These are phyloP conservation scores for Calonectria henricotiae DNA, from an alignment of 2,329 filamentous ascomycete genomes.

Conservation along the genomic window DNA sequence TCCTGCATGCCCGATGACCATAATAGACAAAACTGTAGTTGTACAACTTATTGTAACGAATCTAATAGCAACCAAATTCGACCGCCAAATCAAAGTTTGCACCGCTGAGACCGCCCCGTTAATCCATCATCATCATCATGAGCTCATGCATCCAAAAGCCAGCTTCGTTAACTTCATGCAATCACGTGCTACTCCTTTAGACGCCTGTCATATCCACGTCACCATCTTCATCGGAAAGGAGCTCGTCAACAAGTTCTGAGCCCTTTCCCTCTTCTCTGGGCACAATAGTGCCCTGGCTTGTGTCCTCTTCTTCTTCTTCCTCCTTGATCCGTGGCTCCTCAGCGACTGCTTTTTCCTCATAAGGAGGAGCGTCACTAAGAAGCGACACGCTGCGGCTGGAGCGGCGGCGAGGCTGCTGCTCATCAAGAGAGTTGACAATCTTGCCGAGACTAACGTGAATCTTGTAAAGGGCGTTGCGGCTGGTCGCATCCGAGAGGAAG, in stretches of 20 bases:
- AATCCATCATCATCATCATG: conserved; percentile 41
- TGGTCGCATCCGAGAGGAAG: conserved; percentile 73
- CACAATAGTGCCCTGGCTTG: conserved; percentile 56
- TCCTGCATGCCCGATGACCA: background rate
- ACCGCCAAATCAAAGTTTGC: conserved; percentile 42
- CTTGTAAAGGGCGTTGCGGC: conserved; percentile 78
- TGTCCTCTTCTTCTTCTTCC: conserved; percentile 65
- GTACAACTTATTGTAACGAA: conserved; percentile 38
- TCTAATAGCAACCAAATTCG: conserved; percentile 35
- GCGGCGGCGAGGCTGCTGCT: conserved; percentile 59
- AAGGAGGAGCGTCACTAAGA: conserved; percentile 50
- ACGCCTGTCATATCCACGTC: conserved; percentile 57
- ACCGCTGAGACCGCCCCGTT: conserved; percentile 33
- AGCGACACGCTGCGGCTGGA: conserved; percentile 66
- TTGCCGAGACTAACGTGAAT: conserved; percentile 79
- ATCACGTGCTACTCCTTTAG: conserved; percentile 43
- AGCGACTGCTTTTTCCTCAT: conserved; percentile 60
- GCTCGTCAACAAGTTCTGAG: conserved; percentile 60
- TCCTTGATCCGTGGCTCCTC: conserved; percentile 67
- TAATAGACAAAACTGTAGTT: conserved; percentile 30
- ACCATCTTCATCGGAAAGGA: conserved; percentile 62
- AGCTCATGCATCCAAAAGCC: conserved; percentile 36
- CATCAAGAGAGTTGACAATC: conserved; percentile 75
- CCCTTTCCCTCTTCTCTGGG: conserved; percentile 55
- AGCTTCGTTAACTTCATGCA: conserved; percentile 42